Evolutionary conservation across 495 filamentous ascomycete genomes (phyloP).

Genomic region (Aeminium ludgeri): DNA sequence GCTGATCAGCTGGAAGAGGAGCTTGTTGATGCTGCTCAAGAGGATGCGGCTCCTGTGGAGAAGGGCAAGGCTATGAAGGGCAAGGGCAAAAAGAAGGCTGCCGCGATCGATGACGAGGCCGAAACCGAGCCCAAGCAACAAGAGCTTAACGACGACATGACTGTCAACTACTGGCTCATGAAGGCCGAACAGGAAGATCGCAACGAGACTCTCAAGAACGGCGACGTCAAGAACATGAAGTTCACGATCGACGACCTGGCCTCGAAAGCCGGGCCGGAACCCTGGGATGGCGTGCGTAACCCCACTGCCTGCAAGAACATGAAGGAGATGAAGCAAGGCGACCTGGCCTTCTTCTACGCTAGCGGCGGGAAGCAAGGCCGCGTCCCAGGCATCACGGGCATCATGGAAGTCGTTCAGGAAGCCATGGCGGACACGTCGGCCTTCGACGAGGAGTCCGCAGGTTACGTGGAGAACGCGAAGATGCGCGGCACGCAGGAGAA

Average conservation of each 20-base stretch:
- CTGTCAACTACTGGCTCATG: constrained; percentile 62
- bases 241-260: constrained; percentile 90
- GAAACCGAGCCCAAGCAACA: neutral
- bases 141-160: neutral
- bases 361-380: constrained; percentile 57
- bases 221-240: constrained; percentile 30
- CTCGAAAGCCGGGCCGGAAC: constrained; percentile 51
- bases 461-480: constrained; percentile 62
- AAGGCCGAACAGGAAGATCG: constrained; percentile 88
- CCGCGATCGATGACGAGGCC: neutral
- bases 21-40: constrained; percentile 4
- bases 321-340: constrained; percentile 75
- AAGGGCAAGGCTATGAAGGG: neutral
- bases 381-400: constrained; percentile 73
- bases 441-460: constrained; percentile 59
- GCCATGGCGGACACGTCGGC: constrained; percentile 64
- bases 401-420: constrained; percentile 81
- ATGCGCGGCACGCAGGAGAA: constrained; percentile 35
- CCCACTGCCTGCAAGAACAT: constrained; percentile 66
- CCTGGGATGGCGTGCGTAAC: constrained; percentile 74
- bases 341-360: constrained; percentile 93
- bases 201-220: constrained; percentile 67
- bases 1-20: constrained; percentile 11
- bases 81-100: neutral
- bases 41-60: neutral